These are phyloP conservation scores for Phyllosticta citriasiana DNA, from an alignment of 2,329 filamentous ascomycete species.

Conservation along the genomic window DNA sequence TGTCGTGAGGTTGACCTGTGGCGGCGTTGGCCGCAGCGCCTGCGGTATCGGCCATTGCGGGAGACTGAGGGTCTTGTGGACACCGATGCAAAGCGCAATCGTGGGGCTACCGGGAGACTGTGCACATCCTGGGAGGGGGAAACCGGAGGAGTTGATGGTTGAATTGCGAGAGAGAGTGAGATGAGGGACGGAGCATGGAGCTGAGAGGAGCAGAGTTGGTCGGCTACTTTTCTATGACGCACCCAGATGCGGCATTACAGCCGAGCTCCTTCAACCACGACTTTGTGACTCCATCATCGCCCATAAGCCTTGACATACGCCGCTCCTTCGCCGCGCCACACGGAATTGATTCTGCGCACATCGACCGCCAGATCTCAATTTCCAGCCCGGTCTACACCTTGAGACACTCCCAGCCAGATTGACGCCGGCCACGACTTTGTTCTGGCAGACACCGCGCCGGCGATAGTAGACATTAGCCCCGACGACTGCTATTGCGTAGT, in stretches of 20 bases:
- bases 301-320: not conserved
- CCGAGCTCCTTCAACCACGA: not conserved
- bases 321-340: not conserved
- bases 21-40: not conserved
- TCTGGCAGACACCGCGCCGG: not conserved
- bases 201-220: not conserved
- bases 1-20: conserved; percentile 26
- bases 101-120: not conserved
- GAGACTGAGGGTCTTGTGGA: conserved; percentile 3
- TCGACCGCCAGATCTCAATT: not conserved
- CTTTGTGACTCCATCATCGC: not conserved
- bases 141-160: not conserved
- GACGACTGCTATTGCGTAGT: not conserved
- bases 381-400: not conserved
- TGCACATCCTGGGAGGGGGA: not conserved
- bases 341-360: not conserved
- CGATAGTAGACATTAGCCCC: not conserved
- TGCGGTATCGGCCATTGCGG: conserved; percentile 11
- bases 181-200: not conserved
- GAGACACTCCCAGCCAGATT: not conserved
- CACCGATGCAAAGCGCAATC: not conserved
- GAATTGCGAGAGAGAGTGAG: not conserved
- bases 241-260: not conserved
- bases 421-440: not conserved
- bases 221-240: not conserved